phyloP scores from a whole-genome alignment of 1,139 yeast species.

The Magnusiomyces sp. region DNA sequence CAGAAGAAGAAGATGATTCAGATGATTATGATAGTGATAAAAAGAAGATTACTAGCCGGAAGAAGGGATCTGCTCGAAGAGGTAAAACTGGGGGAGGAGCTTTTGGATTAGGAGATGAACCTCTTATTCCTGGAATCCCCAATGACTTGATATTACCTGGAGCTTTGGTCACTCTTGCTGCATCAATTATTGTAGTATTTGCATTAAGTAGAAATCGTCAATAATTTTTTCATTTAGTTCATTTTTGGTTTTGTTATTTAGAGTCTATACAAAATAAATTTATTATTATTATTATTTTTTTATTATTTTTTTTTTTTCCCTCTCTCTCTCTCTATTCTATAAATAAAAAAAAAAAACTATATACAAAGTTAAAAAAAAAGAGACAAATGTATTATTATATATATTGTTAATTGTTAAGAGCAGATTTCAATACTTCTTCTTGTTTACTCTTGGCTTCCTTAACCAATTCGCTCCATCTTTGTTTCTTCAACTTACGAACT shows the following conservation, averaged over 20 bases:
- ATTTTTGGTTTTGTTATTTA: too few species aligned
- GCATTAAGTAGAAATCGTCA: conserved; percentile 28
- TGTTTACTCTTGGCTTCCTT: conserved; percentile 38
- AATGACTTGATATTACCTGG: conserved; percentile 58
- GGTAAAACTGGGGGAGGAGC: conserved; percentile 12
- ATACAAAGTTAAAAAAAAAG: too few species aligned
- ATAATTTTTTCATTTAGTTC: background rate
- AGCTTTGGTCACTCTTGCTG: conserved; percentile 52
- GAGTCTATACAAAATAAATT: too few species aligned
- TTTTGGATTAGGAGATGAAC: conserved; percentile 17
- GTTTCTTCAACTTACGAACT: conserved; percentile 33
- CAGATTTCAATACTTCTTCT: conserved; percentile 19
- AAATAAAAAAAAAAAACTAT: too few species aligned
- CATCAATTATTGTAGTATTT: conserved; percentile 48
- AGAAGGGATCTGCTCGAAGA: conserved; percentile 18
- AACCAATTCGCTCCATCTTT: conserved; percentile 37
- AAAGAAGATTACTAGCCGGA: conserved; percentile 5
- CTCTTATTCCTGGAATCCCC: conserved; percentile 47
- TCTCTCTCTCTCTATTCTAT: too few species aligned
- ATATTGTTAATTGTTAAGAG: background rate
- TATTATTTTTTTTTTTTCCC: too few species aligned
- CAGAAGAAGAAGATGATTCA: background rate
- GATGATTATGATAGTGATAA: conserved; percentile 7
- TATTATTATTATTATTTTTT: too few species aligned
- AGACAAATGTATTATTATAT: too few species aligned